Conservation (phyloP, 1,139 yeast genomes). For the Yamadazyma epiphylla region DNA sequence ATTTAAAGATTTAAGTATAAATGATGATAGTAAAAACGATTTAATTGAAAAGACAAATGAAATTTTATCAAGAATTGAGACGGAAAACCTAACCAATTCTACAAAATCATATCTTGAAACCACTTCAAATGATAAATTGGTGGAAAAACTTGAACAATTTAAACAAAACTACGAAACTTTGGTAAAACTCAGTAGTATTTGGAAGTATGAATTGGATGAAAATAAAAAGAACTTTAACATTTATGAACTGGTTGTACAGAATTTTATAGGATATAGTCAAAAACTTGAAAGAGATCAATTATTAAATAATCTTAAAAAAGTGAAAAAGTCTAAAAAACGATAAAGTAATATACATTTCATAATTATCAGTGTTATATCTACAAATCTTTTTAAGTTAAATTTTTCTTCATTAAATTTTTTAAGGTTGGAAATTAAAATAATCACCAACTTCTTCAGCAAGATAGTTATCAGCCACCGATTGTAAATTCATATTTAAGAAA, state of each 20-base stretch:
- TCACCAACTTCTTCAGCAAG: constrained; percentile 27
- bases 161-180: constrained; percentile 25
- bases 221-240: constrained; percentile 54
- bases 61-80: constrained; percentile 29
- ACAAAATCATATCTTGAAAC: constrained; percentile 23
- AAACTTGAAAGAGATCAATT: constrained; percentile 49
- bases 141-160: constrained; percentile 25
- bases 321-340: constrained; percentile 16
- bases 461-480: constrained; percentile 32
- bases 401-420: too few species aligned
- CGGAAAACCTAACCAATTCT: constrained; percentile 33
- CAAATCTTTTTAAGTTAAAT: too few species aligned
- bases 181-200: constrained; percentile 38
- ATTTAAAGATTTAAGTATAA: constrained; percentile 18
- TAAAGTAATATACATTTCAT: neutral
- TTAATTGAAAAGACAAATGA: constrained; percentile 21
- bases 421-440: constrained; percentile 25
- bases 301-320: constrained; percentile 31
- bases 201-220: constrained; percentile 44
- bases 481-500: constrained; percentile 44
- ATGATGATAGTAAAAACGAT: constrained; percentile 16
- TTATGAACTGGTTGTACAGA: constrained; percentile 69
- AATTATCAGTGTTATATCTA: neutral
- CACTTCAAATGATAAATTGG: constrained; percentile 6
- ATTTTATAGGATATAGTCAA: constrained; percentile 68